phyloP scores from a whole-genome alignment of 768 basidiomycete species.

The Hygrophoropsis aurantiaca region DNA sequence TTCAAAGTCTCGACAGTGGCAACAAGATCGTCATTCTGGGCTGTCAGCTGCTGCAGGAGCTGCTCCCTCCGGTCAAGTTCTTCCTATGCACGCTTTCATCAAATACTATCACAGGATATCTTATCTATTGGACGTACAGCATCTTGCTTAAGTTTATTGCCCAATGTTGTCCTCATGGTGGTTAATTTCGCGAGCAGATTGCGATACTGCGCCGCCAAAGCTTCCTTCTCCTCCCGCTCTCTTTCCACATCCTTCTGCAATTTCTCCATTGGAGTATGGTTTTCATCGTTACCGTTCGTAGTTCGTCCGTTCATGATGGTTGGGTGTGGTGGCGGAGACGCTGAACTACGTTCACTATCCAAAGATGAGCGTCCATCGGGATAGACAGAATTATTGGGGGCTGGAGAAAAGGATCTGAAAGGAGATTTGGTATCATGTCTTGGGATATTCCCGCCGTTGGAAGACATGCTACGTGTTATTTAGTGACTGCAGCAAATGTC shows the following conservation, averaged over 20 bases:
- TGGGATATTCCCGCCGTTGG: slow-evolving; percentile 6
- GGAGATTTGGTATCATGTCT: slow-evolving; percentile 19
- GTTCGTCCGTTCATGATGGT: slow-evolving; percentile 30
- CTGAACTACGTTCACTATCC: slow-evolving; percentile 45
- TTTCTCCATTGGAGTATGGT: slow-evolving; percentile 51
- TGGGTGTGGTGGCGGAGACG: slow-evolving; percentile 28
- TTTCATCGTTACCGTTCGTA: slow-evolving; percentile 34
- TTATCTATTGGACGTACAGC: slow-evolving; percentile 60
- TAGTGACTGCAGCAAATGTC: too few species aligned
- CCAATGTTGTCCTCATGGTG: slow-evolving; percentile 88
- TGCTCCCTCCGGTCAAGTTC: slow-evolving; percentile 94
- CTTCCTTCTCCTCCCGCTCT: slow-evolving; percentile 83
- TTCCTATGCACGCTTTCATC: slow-evolving; percentile 60
- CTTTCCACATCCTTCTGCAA: slow-evolving; percentile 76
- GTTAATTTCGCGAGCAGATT: slow-evolving; percentile 86
- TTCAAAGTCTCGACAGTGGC: slow-evolving; percentile 77
- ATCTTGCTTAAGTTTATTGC: slow-evolving; percentile 94
- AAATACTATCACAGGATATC: too few species aligned
- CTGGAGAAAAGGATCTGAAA: slow-evolving; percentile 33
- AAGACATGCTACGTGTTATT: slow-evolving; percentile 7
- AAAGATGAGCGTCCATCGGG: slow-evolving; percentile 40
- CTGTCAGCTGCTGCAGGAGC: slow-evolving; percentile 73
- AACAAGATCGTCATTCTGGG: slow-evolving; percentile 73
- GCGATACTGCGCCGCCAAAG: slow-evolving; percentile 81
- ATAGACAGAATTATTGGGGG: slow-evolving; percentile 9